Evolutionary conservation across 768 basidiomycete species (phyloP).

Genomic region (Pulveroboletus sp.): DNA sequence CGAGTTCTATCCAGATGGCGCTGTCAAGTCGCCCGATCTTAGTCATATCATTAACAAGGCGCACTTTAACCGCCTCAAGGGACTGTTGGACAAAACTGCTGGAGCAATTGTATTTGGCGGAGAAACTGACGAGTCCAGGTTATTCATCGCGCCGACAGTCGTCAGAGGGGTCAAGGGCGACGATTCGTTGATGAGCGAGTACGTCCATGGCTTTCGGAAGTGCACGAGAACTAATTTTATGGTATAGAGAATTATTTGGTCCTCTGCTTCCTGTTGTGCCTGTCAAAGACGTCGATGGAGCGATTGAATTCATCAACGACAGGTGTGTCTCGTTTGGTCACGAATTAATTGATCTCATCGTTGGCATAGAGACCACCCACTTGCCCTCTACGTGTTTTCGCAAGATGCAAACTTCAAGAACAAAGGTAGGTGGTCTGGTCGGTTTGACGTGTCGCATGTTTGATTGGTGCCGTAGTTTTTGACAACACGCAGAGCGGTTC

Average conservation of each 20-base stretch:
- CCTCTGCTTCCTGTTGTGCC: conserved; percentile 76
- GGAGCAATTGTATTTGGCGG: conserved; percentile 70
- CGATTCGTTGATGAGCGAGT: conserved; percentile 80
- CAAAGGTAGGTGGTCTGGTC: conserved; percentile 44
- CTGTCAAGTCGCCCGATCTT: conserved; percentile 42
- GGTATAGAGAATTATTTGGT: conserved; percentile 75
- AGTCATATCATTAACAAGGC: conserved; percentile 50
- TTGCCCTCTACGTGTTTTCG: conserved; percentile 78
- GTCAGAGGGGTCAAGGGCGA: conserved; percentile 58
- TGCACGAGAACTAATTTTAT: background rate
- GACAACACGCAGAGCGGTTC: conserved; percentile 70
- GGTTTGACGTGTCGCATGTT: background rate
- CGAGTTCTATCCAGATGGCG: conserved; percentile 41
- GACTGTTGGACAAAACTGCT: conserved; percentile 60
- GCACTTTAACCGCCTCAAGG: conserved; percentile 60
- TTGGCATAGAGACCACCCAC: conserved; percentile 60
- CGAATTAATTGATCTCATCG: background rate
- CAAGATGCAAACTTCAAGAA: conserved; percentile 54
- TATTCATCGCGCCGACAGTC: conserved; percentile 72
- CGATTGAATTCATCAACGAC: conserved; percentile 63
- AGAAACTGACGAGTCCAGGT: conserved; percentile 48
- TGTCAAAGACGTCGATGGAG: conserved; percentile 68
- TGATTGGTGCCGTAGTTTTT: conserved; percentile 45
- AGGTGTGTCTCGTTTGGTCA: conserved; percentile 36
- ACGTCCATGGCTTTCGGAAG: conserved; percentile 23